Evolutionary conservation across 331 rosid genomes (phyloP).

Genomic region (Malus hybrid): DNA sequence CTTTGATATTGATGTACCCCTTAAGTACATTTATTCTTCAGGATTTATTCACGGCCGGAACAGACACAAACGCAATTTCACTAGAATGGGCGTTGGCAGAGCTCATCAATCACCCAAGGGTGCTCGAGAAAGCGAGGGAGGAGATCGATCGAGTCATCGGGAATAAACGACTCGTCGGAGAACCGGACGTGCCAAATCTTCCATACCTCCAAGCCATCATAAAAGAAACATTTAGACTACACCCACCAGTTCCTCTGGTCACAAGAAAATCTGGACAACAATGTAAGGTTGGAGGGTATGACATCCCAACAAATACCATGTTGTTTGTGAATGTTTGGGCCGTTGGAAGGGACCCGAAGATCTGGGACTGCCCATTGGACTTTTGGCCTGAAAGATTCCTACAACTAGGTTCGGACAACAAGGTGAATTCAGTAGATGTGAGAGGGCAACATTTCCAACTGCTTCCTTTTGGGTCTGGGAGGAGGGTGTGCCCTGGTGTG

Average conservation of each 20-base stretch:
- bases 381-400: slow-evolving; percentile 15
- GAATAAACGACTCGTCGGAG: slow-evolving; percentile 10
- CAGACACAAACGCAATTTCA: slow-evolving; percentile 25
- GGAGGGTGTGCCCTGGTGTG: slow-evolving; percentile 41
- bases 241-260: slow-evolving; percentile 32
- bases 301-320: slow-evolving; percentile 2
- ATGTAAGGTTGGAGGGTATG: slow-evolving; percentile 19
- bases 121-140: slow-evolving; percentile 22
- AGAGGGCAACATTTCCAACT: slow-evolving; percentile 29
- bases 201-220: slow-evolving; percentile 49
- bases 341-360: slow-evolving; percentile 19
- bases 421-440: background rate
- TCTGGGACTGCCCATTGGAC: slow-evolving; percentile 13
- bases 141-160: slow-evolving; percentile 28
- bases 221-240: slow-evolving; percentile 43
- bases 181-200: slow-evolving; percentile 29
- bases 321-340: slow-evolving; percentile 17
- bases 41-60: slow-evolving; percentile 41
- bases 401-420: background rate
- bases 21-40: background rate
- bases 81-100: slow-evolving; percentile 46
- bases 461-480: slow-evolving; percentile 42
- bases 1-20: too few relatives aligned
- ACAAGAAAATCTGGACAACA: slow-evolving; percentile 21
- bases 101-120: slow-evolving; percentile 35